phyloP scores from a whole-genome alignment of 2,329 filamentous ascomycete species.

The Knoxdaviesia proteae region DNA sequence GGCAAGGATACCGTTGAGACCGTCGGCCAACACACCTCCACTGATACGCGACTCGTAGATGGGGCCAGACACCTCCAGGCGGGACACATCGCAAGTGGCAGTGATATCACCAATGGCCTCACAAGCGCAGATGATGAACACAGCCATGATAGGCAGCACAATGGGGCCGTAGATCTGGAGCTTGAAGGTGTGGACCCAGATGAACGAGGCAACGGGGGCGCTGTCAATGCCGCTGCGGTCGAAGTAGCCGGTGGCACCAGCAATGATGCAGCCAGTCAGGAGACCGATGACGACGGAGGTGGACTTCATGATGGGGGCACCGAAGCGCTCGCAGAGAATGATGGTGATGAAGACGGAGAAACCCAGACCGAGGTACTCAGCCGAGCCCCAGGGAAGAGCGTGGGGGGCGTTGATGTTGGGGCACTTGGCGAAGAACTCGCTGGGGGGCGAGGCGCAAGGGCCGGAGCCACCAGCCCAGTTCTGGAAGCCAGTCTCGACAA shows the following conservation, averaged over 20 bases:
- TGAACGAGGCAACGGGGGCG: conserved; percentile 51
- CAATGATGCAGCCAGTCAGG: conserved; percentile 57
- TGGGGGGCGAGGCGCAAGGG: conserved; percentile 25
- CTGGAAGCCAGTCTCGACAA: conserved; percentile 52
- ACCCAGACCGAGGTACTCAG: conserved; percentile 58
- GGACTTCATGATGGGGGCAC: conserved; percentile 68
- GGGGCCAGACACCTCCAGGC: conserved; percentile 50
- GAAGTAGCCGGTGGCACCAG: conserved; percentile 60
- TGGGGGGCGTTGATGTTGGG: conserved; percentile 48
- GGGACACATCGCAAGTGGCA: conserved; percentile 62
- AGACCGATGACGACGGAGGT: conserved; percentile 57
- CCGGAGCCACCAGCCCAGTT: conserved; percentile 63
- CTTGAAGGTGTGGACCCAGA: conserved; percentile 63
- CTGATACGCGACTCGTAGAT: conserved; percentile 60
- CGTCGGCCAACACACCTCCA: conserved; percentile 60
- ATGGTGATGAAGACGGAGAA: conserved; percentile 67
- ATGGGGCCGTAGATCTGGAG: conserved; percentile 52
- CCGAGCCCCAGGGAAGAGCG: conserved; percentile 55
- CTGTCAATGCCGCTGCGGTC: conserved; percentile 48
- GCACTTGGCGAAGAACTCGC: conserved; percentile 40
- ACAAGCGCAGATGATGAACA: conserved; percentile 54
- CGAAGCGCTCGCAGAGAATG: conserved; percentile 62
- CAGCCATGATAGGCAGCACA: conserved; percentile 48
- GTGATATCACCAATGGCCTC: conserved; percentile 67
- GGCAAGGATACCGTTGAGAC: conserved; percentile 53